Conservation (phyloP, 2,329 filamentous ascomycete genomes). For the Colletotrichum kahawae region DNA sequence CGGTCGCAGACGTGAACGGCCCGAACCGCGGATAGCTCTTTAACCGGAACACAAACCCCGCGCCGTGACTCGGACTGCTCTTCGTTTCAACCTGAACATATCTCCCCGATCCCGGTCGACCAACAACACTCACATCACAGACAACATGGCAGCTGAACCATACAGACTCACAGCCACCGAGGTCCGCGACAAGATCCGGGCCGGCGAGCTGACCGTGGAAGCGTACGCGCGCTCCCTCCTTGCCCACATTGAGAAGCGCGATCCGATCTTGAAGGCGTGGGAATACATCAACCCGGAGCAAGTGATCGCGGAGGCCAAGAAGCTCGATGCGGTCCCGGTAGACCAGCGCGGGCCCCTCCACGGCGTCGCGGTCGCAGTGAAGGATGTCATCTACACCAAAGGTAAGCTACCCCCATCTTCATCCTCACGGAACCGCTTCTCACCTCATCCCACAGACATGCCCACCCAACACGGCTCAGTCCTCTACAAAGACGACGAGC, state of each 20-base stretch:
- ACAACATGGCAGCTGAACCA: background rate
- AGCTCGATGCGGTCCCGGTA: conserved; percentile 53
- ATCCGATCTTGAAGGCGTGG: conserved; percentile 55
- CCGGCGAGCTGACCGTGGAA: conserved; percentile 50
- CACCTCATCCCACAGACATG: conserved; percentile 46
- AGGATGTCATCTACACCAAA: conserved; percentile 65
- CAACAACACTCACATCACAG: fast-evolving
- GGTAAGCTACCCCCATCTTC: conserved; percentile 31
- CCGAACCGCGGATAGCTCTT: background rate
- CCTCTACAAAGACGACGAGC: conserved; percentile 53
- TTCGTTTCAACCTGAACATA: background rate
- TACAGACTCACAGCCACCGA: conserved; percentile 45
- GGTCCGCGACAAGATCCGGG: conserved; percentile 39
- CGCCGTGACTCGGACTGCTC: background rate
- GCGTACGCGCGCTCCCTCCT: conserved; percentile 54
- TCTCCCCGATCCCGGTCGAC: background rate
- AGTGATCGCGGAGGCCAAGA: conserved; percentile 54
- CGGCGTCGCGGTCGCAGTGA: conserved; percentile 62
- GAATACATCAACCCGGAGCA: conserved; percentile 47
- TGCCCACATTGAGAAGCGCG: conserved; percentile 46
- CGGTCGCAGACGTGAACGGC: background rate
- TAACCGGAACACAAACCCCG: background rate
- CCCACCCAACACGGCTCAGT: conserved; percentile 61
- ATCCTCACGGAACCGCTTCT: background rate
- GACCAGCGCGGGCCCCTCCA: conserved; percentile 59